These are phyloP conservation scores for Apiotrichum montevideense DNA, from an alignment of 1,284 basidiomycete genomes.

Conservation along the genomic window DNA sequence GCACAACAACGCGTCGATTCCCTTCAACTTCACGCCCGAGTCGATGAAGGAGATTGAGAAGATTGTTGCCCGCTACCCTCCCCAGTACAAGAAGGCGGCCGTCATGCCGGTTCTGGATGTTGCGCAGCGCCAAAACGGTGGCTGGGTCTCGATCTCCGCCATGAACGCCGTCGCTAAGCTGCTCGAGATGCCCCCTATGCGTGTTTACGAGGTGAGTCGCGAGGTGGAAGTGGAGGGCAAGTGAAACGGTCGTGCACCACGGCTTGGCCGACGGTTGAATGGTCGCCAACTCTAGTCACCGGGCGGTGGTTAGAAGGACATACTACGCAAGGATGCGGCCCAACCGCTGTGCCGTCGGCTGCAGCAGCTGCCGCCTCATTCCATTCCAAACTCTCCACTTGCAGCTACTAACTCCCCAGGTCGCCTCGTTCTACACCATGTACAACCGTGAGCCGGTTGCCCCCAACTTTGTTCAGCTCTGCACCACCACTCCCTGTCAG, in stretches of 20 bases:
- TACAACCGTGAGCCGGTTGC: slow-evolving; percentile 97
- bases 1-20: slow-evolving; percentile 89
- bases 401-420: slow-evolving; percentile 39
- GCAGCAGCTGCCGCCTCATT: no score
- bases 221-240: neutral
- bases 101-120: slow-evolving; percentile 95
- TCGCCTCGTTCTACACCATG: slow-evolving; percentile 99
- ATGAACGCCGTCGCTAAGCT: slow-evolving; percentile 97
- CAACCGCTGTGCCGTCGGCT: no score
- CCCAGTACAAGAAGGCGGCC: slow-evolving; percentile 96
- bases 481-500: slow-evolving; percentile 99
- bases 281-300: no score
- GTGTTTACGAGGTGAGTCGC: slow-evolving; percentile 73
- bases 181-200: slow-evolving; percentile 94
- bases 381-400: no score
- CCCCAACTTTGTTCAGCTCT: slow-evolving; percentile 91
- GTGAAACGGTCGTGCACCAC: neutral
- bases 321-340: no score
- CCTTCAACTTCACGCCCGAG: slow-evolving; percentile 77
- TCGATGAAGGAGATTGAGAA: slow-evolving; percentile 80
- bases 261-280: no score
- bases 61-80: slow-evolving; percentile 87
- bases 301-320: no score
- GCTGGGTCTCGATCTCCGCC: slow-evolving; percentile 97
- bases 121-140: slow-evolving; percentile 94